Base-by-base conservation (phyloP, 164 flowering plant genomes). In the Warburgia ugandensis region DNA sequence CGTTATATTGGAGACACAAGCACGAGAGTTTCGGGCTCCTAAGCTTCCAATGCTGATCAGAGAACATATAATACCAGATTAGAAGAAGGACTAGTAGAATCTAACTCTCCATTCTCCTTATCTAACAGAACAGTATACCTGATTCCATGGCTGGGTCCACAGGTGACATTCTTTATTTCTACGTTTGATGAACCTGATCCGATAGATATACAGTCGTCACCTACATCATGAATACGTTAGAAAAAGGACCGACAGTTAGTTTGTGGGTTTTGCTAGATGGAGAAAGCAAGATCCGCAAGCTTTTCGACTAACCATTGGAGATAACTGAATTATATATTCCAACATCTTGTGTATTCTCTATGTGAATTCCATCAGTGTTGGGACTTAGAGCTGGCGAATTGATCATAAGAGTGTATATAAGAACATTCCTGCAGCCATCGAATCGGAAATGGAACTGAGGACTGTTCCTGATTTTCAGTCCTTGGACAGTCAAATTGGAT, bases 81-180 rank as follows among this genome's bases (percentile, higher is more conserved):
- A n/a, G n/a, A n/a, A n/a, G n/a, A n/a, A n/a, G 43, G 20, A 16
- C 19, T 4, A 16, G 43, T 14, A 32, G 36, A 12, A 32, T n/a
- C 14, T 6, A 6, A 10, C 37, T 33, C 14, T 33, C 37, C 17
- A 55, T 14, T 12, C 13, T 0, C 6, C 1, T 6, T 26, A 28
- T 26, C 49, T 16, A 27, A 45, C 29, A 29, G 29, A 2, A 22
- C 29, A 29, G 38, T 14, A 10, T 67, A 89, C 97, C 97, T 89
- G 68, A 89, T 89, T 40, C 97, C 97, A 66, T 89, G 95, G 51
- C 97, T 68, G 5, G 87, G 95, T 19, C 90, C 97, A 57, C 95
- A 89, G 14, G 97, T 83, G 14, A 86, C 65, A 57, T 84, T 84
- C 61, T 53, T 66, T 52, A 86, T 84, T 48, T 89, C 91, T 5